A percentile compares a stretch with the other conserved stretches of the same genome.
Evolutionary conservation across 257 asterid species (phyloP).

Genomic region (Lantana camara): DNA sequence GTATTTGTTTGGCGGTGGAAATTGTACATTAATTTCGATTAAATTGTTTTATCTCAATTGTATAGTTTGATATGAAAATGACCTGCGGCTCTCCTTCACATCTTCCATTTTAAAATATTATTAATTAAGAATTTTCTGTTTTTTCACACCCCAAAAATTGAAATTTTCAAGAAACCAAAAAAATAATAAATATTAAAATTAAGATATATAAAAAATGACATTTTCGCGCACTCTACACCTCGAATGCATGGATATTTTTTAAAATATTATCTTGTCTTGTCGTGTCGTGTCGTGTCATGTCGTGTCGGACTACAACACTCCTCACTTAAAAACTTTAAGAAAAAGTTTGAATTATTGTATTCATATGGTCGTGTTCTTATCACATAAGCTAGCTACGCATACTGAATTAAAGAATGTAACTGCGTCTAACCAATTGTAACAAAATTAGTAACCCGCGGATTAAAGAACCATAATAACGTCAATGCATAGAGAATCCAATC

Average conservation of each 20-base stretch:
- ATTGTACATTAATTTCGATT: not conserved
- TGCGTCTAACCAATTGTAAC: too few species aligned
- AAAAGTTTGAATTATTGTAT: too few species aligned
- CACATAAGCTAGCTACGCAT: too few species aligned
- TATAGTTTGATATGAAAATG: not conserved
- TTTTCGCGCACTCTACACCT: not conserved
- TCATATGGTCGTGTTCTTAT: too few species aligned
- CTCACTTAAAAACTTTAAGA: too few species aligned
- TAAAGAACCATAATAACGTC: not conserved
- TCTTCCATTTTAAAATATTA: not conserved
- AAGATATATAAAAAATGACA: too few species aligned
- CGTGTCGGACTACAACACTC: too few species aligned
- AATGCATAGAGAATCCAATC: constrained; percentile 23
- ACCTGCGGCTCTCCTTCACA: not conserved
- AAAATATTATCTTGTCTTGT: not conserved
- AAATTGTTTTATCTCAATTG: not conserved
- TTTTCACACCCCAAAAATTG: not conserved
- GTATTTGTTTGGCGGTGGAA: not conserved
- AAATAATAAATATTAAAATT: too few species aligned
- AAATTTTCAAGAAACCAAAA: not conserved
- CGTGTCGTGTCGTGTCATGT: too few species aligned
- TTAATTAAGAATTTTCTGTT: not conserved
- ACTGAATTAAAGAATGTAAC: too few species aligned
- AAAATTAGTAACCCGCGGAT: not conserved
- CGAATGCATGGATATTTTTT: not conserved